These are phyloP conservation scores for Casaregolazyma lundiana DNA, from an alignment of 1,139 yeast genomes.

Conservation along the genomic window DNA sequence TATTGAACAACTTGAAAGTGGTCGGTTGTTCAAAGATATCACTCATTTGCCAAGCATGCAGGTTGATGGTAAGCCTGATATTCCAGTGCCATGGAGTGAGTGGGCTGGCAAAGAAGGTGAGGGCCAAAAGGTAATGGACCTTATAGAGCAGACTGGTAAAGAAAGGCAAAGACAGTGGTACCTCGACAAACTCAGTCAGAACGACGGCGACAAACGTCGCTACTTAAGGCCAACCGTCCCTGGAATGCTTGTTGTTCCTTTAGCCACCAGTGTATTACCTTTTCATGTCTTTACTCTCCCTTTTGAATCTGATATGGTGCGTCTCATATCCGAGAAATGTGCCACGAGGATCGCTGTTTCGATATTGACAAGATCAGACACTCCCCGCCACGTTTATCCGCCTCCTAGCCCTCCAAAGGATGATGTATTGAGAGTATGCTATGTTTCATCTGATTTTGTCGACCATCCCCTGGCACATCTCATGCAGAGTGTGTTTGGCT, in stretches of 20 bases:
- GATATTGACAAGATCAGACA: constrained; percentile 27
- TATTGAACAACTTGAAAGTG: constrained; percentile 15
- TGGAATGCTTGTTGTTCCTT: constrained; percentile 28
- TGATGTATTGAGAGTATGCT: constrained; percentile 30
- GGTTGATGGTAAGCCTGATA: constrained; percentile 13
- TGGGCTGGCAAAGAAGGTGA: constrained; percentile 25
- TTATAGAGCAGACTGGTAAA: constrained; percentile 27
- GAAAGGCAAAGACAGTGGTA: constrained; percentile 32
- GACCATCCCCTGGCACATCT: constrained; percentile 36
- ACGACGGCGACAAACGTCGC: constrained; percentile 9
- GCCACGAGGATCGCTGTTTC: constrained; percentile 31
- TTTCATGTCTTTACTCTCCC: constrained; percentile 36
- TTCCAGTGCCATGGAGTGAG: constrained; percentile 16
- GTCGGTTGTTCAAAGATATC: constrained; percentile 17
- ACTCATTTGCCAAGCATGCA: neutral
- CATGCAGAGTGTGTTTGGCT: constrained; percentile 35
- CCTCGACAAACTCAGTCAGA: constrained; percentile 22
- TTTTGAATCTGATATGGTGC: constrained; percentile 25
- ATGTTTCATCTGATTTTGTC: constrained; percentile 34
- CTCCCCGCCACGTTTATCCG: constrained; percentile 29
- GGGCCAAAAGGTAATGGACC: constrained; percentile 27
- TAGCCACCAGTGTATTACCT: constrained; percentile 32
- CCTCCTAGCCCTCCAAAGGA: constrained; percentile 31
- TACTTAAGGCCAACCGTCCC: constrained; percentile 30
- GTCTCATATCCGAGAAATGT: constrained; percentile 29